phyloP scores from a whole-genome alignment of 257 asterid genomes.

The Nicotiana knightiana region DNA sequence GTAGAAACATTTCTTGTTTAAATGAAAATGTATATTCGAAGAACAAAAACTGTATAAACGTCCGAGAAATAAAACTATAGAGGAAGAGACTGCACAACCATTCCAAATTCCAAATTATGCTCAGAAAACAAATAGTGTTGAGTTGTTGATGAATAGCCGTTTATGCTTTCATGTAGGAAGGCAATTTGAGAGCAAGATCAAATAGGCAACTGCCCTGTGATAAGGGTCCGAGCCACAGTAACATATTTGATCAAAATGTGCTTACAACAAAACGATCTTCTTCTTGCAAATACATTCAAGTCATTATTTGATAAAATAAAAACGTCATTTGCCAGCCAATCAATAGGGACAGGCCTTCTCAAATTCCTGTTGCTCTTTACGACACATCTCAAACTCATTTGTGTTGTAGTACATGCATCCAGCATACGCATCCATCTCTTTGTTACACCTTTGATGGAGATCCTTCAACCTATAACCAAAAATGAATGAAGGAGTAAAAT shows the following conservation, averaged over 20 bases:
- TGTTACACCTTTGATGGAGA: constrained; percentile 78
- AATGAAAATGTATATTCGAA: too few relatives aligned
- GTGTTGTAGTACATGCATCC: constrained; percentile 96
- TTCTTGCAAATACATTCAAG: neutral
- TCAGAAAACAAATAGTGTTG: neutral
- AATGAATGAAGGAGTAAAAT: too few relatives aligned
- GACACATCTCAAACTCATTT: constrained; percentile 85
- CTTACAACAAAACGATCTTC: neutral
- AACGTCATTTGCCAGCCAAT: neutral
- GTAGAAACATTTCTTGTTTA: too few relatives aligned
- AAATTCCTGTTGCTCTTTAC: constrained; percentile 81
- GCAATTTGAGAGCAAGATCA: neutral
- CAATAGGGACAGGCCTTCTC: constrained; percentile 75
- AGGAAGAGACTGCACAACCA: too few relatives aligned
- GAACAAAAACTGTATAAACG: too few relatives aligned
- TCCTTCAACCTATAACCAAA: constrained; percentile 59
- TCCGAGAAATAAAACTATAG: too few relatives aligned
- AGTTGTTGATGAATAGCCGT: neutral
- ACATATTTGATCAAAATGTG: neutral
- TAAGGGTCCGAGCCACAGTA: neutral
- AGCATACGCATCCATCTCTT: constrained; percentile 84
- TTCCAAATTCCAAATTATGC: neutral
- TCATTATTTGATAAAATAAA: constrained; percentile 1
- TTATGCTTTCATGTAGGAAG: constrained; percentile 1
- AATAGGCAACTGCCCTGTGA: neutral